Evolutionary conservation across 306 rosid genomes (phyloP).

Genomic region (Rosa rugosa): DNA sequence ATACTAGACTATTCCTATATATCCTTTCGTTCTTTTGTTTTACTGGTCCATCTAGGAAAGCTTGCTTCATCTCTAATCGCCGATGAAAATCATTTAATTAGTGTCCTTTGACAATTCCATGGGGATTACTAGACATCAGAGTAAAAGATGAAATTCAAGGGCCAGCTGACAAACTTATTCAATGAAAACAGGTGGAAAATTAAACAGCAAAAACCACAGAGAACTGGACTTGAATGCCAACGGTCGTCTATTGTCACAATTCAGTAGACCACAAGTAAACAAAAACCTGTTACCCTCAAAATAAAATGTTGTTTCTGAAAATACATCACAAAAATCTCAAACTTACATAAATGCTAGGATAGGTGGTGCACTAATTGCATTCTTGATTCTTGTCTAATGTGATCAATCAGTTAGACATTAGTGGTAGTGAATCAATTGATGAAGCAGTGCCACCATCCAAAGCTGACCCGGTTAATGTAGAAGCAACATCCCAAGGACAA

Average conservation of each 20-base stretch:
- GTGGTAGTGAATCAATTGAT: background rate
- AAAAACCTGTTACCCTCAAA: background rate
- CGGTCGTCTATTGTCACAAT: no score
- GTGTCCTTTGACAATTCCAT: background rate
- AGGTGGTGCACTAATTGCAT: background rate
- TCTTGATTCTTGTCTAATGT: background rate
- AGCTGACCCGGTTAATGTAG: background rate
- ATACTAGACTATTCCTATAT: no score
- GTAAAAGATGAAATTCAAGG: background rate
- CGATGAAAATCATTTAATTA: no score
- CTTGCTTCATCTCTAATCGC: no score
- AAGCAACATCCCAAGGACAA: conserved; percentile 2
- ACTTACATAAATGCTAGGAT: background rate
- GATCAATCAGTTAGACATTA: background rate
- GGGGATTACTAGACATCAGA: background rate
- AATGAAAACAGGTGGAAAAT: background rate
- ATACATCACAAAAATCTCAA: background rate
- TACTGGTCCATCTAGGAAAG: no score
- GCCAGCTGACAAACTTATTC: background rate
- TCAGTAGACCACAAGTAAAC: background rate
- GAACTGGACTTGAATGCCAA: no score
- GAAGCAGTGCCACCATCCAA: background rate
- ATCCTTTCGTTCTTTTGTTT: no score
- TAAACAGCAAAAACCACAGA: no score
- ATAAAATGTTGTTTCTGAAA: background rate